These are phyloP conservation scores for Epichloe bromicola DNA, from an alignment of 2,329 filamentous ascomycete species.

Conservation along the genomic window DNA sequence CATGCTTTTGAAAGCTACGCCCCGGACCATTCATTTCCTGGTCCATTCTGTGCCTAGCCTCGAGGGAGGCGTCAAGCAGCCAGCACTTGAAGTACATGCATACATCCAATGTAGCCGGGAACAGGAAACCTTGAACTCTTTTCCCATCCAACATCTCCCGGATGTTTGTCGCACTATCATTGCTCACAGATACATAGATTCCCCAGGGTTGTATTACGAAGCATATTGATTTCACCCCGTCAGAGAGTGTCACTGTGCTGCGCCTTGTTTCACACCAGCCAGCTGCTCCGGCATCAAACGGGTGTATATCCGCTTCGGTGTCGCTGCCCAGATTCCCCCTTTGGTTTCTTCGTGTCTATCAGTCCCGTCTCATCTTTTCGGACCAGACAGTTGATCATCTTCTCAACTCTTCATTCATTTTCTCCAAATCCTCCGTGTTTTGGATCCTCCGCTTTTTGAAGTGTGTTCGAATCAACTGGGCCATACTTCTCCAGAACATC, in stretches of 20 bases:
- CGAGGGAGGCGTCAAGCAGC: conserved; percentile 4
- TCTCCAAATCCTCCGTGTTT: too few relatives aligned
- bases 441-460: too few relatives aligned
- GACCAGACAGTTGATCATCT: neutral
- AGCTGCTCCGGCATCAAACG: conserved; percentile 18
- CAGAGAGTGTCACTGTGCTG: conserved; percentile 34
- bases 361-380: neutral
- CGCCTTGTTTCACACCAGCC: conserved; percentile 34
- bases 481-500: too few relatives aligned
- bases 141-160: conserved; percentile 6
- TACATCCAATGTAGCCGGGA: conserved; percentile 7
- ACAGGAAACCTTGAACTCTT: conserved; percentile 4
- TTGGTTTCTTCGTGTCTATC: neutral
- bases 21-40: too few relatives aligned
- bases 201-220: conserved; percentile 35
- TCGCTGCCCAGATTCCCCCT: neutral
- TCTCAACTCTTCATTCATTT: too few relatives aligned
- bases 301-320: conserved; percentile 3
- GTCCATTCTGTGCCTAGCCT: too few relatives aligned
- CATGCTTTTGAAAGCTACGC: neutral
- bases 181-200: conserved; percentile 24
- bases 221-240: conserved; percentile 6
- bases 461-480: too few relatives aligned
- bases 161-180: conserved; percentile 20
- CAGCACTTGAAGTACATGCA: conserved; percentile 2